Conservation (phyloP, 2,329 filamentous ascomycete genomes). For the Fusarium sp. region DNA sequence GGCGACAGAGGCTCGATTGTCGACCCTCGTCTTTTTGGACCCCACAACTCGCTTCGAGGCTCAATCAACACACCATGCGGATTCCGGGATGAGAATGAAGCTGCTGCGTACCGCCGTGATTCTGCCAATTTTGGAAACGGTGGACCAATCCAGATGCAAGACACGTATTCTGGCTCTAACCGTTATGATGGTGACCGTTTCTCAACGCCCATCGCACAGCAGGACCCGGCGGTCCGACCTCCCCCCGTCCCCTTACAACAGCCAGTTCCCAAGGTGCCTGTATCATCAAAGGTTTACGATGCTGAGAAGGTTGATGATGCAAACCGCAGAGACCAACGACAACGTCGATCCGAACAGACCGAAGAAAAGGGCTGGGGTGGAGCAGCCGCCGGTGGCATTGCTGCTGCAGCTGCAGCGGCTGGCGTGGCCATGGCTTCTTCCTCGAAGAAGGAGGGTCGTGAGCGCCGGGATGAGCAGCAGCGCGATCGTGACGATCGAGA, state of each 20-base stretch:
- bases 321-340: conserved; percentile 50
- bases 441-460: conserved; percentile 32
- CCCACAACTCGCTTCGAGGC: conserved; percentile 69
- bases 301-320: conserved; percentile 56
- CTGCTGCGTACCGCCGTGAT: conserved; percentile 42
- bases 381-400: conserved; percentile 60
- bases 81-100: conserved; percentile 55
- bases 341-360: conserved; percentile 50
- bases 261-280: conserved; percentile 80
- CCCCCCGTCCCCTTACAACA: conserved; percentile 80
- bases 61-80: conserved; percentile 66
- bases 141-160: conserved; percentile 60
- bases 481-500: conserved; percentile 33
- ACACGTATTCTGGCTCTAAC: conserved; percentile 72
- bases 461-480: conserved; percentile 35
- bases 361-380: conserved; percentile 56
- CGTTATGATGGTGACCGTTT: conserved; percentile 68
- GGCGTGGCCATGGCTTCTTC: conserved; percentile 50
- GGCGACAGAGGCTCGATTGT: conserved; percentile 62
- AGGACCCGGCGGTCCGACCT: conserved; percentile 60
- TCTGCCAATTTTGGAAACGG: conserved; percentile 38
- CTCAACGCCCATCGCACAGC: conserved; percentile 58
- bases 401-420: conserved; percentile 61
- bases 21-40: conserved; percentile 69
- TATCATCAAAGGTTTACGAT: conserved; percentile 76